Evolutionary conservation across 1,139 yeast species (phyloP).

Genomic region (Scheffersomyces parashehatae): DNA sequence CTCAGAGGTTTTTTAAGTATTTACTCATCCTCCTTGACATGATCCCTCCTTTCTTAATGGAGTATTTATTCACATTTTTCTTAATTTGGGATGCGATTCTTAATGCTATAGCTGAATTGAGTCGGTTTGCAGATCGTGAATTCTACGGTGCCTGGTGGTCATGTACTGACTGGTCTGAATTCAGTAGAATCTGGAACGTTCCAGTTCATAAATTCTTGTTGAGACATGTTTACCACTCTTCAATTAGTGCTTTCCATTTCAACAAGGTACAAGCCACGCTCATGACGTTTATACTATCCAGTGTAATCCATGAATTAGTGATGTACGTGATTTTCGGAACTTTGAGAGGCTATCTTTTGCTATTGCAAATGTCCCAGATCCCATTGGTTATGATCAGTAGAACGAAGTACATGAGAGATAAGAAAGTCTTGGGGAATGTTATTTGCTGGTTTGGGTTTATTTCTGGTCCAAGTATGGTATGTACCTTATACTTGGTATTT

Average conservation of each 20-base stretch:
- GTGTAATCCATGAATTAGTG: constrained; percentile 85
- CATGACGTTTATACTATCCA: constrained; percentile 78
- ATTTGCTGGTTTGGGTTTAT: constrained; percentile 92
- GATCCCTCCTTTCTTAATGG: constrained; percentile 73
- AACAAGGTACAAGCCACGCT: constrained; percentile 70
- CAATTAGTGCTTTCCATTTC: constrained; percentile 73
- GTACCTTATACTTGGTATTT: constrained; percentile 80
- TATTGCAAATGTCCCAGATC: constrained; percentile 82
- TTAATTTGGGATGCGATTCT: constrained; percentile 93
- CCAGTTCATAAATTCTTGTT: constrained; percentile 92
- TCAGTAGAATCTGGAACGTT: constrained; percentile 90
- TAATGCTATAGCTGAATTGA: constrained; percentile 85
- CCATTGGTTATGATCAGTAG: constrained; percentile 61
- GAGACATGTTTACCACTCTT: constrained; percentile 92
- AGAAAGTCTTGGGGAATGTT: constrained; percentile 69
- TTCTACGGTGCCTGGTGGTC: constrained; percentile 99
- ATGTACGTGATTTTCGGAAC: constrained; percentile 86
- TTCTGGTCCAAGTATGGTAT: constrained; percentile 86
- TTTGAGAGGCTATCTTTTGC: constrained; percentile 75
- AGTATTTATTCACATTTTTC: constrained; percentile 79
- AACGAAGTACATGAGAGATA: constrained; percentile 51
- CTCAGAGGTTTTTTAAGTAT: constrained; percentile 51
- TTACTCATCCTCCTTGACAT: constrained; percentile 69
- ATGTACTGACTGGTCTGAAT: constrained; percentile 90
- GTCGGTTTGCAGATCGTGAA: constrained; percentile 83